These are phyloP conservation scores for Monilinia fructicola DNA, from an alignment of 2,329 filamentous ascomycete genomes.

Conservation along the genomic window DNA sequence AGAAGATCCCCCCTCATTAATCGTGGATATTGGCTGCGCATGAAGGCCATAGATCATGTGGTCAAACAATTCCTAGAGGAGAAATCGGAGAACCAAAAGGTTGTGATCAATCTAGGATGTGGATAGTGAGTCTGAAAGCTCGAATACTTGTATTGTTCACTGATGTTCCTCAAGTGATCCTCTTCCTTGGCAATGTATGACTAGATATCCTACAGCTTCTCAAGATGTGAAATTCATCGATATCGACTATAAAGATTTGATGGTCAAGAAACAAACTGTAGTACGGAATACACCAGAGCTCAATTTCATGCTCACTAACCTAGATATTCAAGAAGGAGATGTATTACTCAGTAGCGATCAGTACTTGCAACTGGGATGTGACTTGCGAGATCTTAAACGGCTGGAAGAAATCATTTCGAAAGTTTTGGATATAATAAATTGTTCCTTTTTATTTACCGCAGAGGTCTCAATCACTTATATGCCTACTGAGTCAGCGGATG, in stretches of 20 bases:
- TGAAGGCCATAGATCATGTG: conserved; percentile 75
- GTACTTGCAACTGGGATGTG: conserved; percentile 80
- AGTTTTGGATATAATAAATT: conserved; percentile 57
- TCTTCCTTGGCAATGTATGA: conserved; percentile 78
- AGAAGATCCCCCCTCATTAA: conserved; percentile 86
- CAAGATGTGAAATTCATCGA: conserved; percentile 70
- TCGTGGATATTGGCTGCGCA: conserved; percentile 55
- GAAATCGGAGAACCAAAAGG: conserved; percentile 57
- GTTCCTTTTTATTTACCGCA: conserved; percentile 74
- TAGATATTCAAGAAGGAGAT: conserved; percentile 46
- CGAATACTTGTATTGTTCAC: conserved; percentile 9
- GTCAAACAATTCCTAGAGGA: conserved; percentile 71
- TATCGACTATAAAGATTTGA: conserved; percentile 80
- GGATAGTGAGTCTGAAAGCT: conserved; percentile 68
- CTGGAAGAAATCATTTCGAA: conserved; percentile 60
- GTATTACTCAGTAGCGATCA: conserved; percentile 64
- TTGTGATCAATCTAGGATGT: conserved; percentile 83
- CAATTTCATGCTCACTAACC: conserved; percentile 49
- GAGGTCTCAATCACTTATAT: conserved; percentile 94
- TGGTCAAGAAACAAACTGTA: conserved; percentile 68
- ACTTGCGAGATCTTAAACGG: conserved; percentile 65
- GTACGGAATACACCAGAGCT: conserved; percentile 65
- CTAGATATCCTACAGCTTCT: conserved; percentile 61
- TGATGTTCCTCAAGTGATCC: conserved; percentile 63
- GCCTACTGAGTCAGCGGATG: conserved; percentile 70